These are phyloP conservation scores for Puccinia triticina DNA, from an alignment of 1,284 basidiomycete genomes.

Conservation along the genomic window DNA sequence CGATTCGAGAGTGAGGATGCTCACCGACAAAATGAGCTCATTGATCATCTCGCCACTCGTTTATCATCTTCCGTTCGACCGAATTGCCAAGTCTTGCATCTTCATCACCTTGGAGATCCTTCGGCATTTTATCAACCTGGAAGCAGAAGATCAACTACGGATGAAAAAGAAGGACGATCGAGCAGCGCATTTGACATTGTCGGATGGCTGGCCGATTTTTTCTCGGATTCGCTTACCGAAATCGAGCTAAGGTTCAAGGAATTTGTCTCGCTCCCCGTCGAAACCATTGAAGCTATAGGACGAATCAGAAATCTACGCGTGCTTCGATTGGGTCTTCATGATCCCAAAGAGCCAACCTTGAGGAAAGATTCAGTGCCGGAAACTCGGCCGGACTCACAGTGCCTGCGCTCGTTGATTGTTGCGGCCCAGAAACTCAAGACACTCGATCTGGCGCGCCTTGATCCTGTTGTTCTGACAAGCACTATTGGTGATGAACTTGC, in stretches of 20 bases:
- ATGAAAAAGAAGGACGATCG: too few relatives aligned
- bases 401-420: not conserved
- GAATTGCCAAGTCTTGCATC: not conserved
- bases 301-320: not conserved
- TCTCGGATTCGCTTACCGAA: constrained; percentile 6
- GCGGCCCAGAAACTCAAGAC: not conserved
- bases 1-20: not conserved
- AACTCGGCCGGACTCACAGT: not conserved
- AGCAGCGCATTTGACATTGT: too few relatives aligned
- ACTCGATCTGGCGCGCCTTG: constrained; percentile 1
- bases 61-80: not conserved
- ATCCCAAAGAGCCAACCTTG: not conserved
- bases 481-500: not conserved
- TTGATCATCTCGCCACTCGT: not conserved
- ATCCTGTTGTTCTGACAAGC: not conserved
- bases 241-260: constrained; percentile 20
- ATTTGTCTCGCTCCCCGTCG: not conserved
- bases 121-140: not conserved
- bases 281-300: constrained; percentile 19
- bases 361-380: not conserved
- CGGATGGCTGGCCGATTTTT: not conserved
- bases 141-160: not conserved
- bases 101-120: not conserved
- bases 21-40: not conserved
- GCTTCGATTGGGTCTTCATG: constrained; percentile 11